These are phyloP conservation scores for Sphagnum contortum DNA, from an alignment of 225 moss, liverwort and hornwort species.

Conservation along the genomic window DNA sequence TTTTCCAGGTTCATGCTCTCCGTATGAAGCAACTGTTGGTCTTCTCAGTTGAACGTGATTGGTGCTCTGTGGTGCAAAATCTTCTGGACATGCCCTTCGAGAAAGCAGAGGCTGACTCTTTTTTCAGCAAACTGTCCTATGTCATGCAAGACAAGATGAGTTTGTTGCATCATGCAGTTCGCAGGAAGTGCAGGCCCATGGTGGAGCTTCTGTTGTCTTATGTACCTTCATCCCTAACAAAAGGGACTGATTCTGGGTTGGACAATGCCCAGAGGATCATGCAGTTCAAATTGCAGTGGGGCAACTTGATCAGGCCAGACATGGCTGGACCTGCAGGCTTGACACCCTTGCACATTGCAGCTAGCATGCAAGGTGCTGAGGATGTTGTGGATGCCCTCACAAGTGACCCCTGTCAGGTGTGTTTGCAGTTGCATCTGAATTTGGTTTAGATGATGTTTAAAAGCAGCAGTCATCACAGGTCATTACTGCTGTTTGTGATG, in stretches of 20 bases:
- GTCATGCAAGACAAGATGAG: conserved; percentile 41
- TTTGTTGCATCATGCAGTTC: conserved; percentile 77
- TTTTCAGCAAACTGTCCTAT: conserved; percentile 29
- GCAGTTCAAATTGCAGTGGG: conserved; percentile 28
- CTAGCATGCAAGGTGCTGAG: conserved; percentile 58
- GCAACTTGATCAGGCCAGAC: conserved; percentile 59
- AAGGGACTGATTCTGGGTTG: conserved; percentile 12
- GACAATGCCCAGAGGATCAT: conserved; percentile 19
- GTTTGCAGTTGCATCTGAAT: neutral
- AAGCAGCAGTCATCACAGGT: no score
- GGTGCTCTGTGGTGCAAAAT: conserved; percentile 72
- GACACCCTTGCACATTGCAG: conserved; percentile 86
- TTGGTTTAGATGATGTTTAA: no score
- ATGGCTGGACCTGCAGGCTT: conserved; percentile 65
- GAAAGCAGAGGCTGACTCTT: conserved; percentile 22
- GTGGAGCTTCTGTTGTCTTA: conserved; percentile 63
- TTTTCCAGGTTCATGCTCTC: conserved; percentile 13
- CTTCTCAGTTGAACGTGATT: conserved; percentile 67
- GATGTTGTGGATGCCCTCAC: conserved; percentile 73
- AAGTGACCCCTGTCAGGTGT: conserved; percentile 73
- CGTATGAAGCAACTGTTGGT: conserved; percentile 47
- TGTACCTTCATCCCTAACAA: conserved; percentile 36
- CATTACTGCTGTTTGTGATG: no score
- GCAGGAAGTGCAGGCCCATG: conserved; percentile 58
- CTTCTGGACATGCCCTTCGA: conserved; percentile 68